Percentiles rank a stretch among this genome's conserved stretches.
Conservation (phyloP, 2,329 filamentous ascomycete genomes). For the Aspergillus sp. region DNA sequence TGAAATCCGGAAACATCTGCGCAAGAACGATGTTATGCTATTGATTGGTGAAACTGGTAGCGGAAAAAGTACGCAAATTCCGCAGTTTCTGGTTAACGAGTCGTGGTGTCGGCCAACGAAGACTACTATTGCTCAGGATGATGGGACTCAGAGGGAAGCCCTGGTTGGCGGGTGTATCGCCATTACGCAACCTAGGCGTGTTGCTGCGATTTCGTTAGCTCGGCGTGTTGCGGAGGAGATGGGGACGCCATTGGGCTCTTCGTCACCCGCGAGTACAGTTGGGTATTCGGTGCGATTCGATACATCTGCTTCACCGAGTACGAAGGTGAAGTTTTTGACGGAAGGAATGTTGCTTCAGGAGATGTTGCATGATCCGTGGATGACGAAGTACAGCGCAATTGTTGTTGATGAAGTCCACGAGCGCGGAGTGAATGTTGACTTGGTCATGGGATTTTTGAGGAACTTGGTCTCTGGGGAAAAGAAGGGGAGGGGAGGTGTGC, state of each 20-base stretch:
- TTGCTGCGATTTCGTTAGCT: slow-evolving; percentile 89
- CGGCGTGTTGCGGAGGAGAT: slow-evolving; percentile 83
- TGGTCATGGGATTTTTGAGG: slow-evolving; percentile 84
- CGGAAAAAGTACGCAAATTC: slow-evolving; percentile 94
- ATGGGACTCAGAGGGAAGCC: slow-evolving; percentile 41
- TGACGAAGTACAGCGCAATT: slow-evolving; percentile 83
- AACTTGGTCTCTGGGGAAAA: slow-evolving; percentile 64
- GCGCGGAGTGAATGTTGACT: slow-evolving; percentile 88
- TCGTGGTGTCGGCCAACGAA: slow-evolving; percentile 70
- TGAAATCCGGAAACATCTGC: slow-evolving; percentile 66
- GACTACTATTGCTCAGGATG: slow-evolving; percentile 46
- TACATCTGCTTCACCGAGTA: slow-evolving; percentile 75
- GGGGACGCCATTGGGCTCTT: slow-evolving; percentile 62
- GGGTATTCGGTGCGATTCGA: slow-evolving; percentile 97
- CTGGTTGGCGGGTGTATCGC: slow-evolving; percentile 78
- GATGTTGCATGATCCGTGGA: slow-evolving; percentile 77
- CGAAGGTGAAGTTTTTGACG: slow-evolving; percentile 88
- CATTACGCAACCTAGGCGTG: slow-evolving; percentile 89
- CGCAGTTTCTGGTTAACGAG: slow-evolving; percentile 80
- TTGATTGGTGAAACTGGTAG: slow-evolving; percentile 93
- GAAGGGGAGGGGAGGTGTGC: slow-evolving; percentile 66
- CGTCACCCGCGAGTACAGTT: slow-evolving; percentile 64
- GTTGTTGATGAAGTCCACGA: slow-evolving; percentile 98
- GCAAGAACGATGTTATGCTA: slow-evolving; percentile 71
- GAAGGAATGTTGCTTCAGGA: slow-evolving; percentile 97